phyloP scores from a whole-genome alignment of 345 rosid species.

The Carallia pectinifolia region DNA sequence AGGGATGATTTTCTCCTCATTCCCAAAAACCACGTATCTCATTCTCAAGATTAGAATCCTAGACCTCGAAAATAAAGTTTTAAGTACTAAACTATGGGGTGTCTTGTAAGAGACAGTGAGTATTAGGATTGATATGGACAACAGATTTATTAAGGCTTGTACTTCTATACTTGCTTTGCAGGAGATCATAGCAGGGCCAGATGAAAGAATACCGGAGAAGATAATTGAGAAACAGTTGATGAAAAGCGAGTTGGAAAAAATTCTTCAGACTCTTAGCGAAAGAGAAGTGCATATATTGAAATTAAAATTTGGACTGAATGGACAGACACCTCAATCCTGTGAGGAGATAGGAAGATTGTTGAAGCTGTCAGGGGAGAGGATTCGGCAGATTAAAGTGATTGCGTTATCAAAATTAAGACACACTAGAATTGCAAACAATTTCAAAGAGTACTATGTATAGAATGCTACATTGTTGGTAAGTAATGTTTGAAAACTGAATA shows the following conservation, averaged over 20 bases:
- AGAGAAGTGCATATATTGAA: slow-evolving; percentile 45
- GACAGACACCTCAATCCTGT: slow-evolving; percentile 44
- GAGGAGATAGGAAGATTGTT: slow-evolving; percentile 44
- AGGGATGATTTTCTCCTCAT: no score
- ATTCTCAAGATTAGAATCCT: no score
- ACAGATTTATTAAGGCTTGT: not conserved
- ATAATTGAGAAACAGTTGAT: slow-evolving; percentile 34
- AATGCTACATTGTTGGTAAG: slow-evolving; percentile 21
- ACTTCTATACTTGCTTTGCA: slow-evolving; percentile 12
- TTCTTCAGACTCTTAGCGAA: slow-evolving; percentile 14
- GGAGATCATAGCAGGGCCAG: slow-evolving; percentile 56
- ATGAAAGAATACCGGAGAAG: slow-evolving; percentile 42
- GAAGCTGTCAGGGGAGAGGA: slow-evolving; percentile 52
- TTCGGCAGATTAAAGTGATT: slow-evolving; percentile 47
- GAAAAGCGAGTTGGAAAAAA: slow-evolving; percentile 20
- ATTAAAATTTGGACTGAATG: slow-evolving; percentile 44
- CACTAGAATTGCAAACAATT: slow-evolving; percentile 24
- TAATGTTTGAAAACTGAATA: not conserved
- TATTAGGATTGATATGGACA: no score
- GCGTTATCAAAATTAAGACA: slow-evolving; percentile 39
- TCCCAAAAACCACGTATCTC: no score
- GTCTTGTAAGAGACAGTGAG: no score
- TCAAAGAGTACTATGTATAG: slow-evolving; percentile 34
- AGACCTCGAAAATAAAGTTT: no score
- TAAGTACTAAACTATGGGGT: no score